Evolutionary conservation across 441 rosid genomes (phyloP), one percentile per base, ranked within the genome.

Genomic region (Euphorbia corollata): DNA sequence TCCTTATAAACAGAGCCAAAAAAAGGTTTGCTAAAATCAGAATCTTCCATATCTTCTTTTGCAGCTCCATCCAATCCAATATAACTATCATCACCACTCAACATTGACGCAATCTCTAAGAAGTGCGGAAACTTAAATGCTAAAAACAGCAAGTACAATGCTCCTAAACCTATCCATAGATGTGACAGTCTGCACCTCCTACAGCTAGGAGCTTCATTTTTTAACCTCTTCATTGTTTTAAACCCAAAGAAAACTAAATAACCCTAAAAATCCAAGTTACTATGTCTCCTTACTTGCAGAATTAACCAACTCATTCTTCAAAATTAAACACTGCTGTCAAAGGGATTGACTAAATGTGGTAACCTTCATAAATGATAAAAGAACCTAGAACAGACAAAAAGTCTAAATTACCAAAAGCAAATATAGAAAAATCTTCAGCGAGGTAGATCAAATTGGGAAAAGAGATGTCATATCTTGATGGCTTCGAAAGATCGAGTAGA

Each of bases 141-240:
- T 66, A 90, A 76, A 71, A 93, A 87, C 69, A 88, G 69, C 75
- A 93, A 79, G 83, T 91, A 93, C 55, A 87, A 71, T 51, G 82
- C 82, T 39, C 82, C 91, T 51, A 89, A 10, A 57, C 75, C 89
- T 71, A 91, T 67, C 73, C 88, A 73, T 15, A 88, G 71, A 83
- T 90, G 97, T 43, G 97, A 86, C 82, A 86, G 69, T 76, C 78
- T 93, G 83, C 74, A 86, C 83, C 87, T 86, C 83, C 90, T 85
- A 63, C 68, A 72, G 65, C 73, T 76, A 51, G 80, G 69, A 71
- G 87, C 65, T 60, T 90, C 97, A 47, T 64, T 66, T 77, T 86
- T 93, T 59, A 83, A 75, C 77, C 95, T 85, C 84, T 86, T 90
- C 98, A 90, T 90, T 75, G 65, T 68, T 45, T 54, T 56, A 59